phyloP scores from a whole-genome alignment of 495 filamentous ascomycete species.

The Aspergillus hancockii region DNA sequence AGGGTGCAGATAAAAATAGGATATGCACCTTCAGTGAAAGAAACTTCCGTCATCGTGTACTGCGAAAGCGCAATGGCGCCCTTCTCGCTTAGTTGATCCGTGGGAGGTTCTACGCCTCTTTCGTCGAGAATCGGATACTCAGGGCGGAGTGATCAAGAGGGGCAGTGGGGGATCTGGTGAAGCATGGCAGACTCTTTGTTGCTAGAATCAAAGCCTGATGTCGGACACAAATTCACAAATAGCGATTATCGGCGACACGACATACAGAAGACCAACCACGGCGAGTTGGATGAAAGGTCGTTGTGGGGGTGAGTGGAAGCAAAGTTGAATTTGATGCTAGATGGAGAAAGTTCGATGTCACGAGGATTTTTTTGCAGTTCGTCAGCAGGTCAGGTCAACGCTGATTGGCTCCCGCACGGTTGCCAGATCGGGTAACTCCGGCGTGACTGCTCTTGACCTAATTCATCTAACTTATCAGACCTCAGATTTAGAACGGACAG shows the following conservation, averaged over 20 bases:
- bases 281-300: background rate
- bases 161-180: conserved; percentile 5
- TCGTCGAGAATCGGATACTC: background rate
- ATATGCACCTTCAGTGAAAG: conserved; percentile 10
- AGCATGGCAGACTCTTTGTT: conserved; percentile 9
- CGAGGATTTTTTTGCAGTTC: background rate
- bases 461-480: too few relatives aligned
- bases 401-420: conserved; percentile 5
- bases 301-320: background rate
- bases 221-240: background rate
- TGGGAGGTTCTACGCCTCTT: conserved; percentile 1
- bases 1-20: background rate
- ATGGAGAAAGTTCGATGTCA: background rate
- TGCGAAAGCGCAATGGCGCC: background rate
- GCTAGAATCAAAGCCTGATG: background rate
- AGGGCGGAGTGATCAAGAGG: conserved; percentile 10
- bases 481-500: too few relatives aligned
- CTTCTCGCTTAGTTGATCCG: conserved; percentile 4
- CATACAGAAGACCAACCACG: background rate
- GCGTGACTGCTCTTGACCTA: background rate
- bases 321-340: background rate
- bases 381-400: background rate
- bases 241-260: background rate
- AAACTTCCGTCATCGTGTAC: background rate
- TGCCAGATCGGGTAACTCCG: background rate